Evolutionary conservation across 306 rosid species (phyloP).

Genomic region (Cucurbita moschata): DNA sequence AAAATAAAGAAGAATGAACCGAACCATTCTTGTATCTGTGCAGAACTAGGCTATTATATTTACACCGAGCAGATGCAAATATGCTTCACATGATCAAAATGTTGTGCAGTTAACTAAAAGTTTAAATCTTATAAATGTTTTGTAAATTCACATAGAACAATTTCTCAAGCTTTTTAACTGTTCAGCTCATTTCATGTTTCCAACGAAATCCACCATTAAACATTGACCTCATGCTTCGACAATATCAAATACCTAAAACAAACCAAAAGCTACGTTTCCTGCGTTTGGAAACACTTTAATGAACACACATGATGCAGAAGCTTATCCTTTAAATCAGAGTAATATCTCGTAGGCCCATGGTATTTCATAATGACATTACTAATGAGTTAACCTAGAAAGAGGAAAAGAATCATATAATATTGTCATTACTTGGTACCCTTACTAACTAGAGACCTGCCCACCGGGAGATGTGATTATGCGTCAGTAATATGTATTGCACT

Average conservation of each 20-base stretch:
- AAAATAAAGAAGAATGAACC: neutral
- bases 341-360: neutral
- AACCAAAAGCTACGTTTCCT: neutral
- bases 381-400: neutral
- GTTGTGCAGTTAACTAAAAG: neutral
- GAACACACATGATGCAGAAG: neutral
- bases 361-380: neutral
- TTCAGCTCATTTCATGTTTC: neutral
- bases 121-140: neutral
- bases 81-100: neutral
- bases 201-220: neutral
- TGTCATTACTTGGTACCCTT: neutral
- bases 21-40: no score
- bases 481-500: constrained; percentile 22
- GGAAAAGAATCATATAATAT: neutral
- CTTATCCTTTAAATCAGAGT: neutral
- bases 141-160: neutral
- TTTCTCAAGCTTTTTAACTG: neutral
- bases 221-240: neutral
- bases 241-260: neutral
- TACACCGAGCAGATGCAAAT: neutral
- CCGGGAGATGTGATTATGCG: neutral
- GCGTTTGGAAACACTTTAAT: neutral
- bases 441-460: neutral
- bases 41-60: neutral